A percentile compares a stretch with the other conserved stretches of the same genome.
These are phyloP conservation scores for Irpex sp. DNA, from an alignment of 1,284 basidiomycete species.

Conservation along the genomic window DNA sequence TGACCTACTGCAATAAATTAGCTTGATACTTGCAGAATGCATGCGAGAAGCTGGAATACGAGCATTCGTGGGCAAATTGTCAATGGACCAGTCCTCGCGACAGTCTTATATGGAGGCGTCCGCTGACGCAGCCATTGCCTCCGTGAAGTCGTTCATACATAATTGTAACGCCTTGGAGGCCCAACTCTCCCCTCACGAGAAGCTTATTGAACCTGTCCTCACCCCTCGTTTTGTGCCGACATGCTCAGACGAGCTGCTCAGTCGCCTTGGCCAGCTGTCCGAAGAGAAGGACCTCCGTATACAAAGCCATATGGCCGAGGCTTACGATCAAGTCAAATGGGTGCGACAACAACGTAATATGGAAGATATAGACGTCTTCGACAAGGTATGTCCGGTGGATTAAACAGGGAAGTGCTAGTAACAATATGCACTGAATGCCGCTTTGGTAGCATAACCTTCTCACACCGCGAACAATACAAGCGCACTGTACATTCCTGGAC, in stretches of 20 bases:
- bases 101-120: conserved; percentile 69
- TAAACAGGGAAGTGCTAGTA: no score
- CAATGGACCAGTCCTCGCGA: conserved; percentile 79
- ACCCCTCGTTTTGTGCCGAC: conserved; percentile 84
- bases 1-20: conserved; percentile 25
- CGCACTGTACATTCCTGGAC: conserved; percentile 79
- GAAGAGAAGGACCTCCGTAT: conserved; percentile 44
- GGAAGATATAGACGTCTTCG: conserved; percentile 73
- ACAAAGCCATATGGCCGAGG: conserved; percentile 79
- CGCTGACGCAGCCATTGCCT: conserved; percentile 41
- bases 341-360: conserved; percentile 57
- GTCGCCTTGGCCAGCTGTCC: conserved; percentile 54
- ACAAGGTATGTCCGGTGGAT: no score
- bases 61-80: conserved; percentile 80
- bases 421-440: neutral
- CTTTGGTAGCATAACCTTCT: conserved; percentile 52
- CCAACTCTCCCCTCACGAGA: conserved; percentile 38
- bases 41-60: conserved; percentile 74
- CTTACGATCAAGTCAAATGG: conserved; percentile 69
- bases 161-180: conserved; percentile 41
- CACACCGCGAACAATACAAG: conserved; percentile 66
- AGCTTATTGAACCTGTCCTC: conserved; percentile 72
- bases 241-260: conserved; percentile 65
- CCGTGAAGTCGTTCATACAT: conserved; percentile 55
- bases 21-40: conserved; percentile 68